Evolutionary conservation across 2,329 filamentous ascomycete species (phyloP).

Genomic region (Xylaria sp.): DNA sequence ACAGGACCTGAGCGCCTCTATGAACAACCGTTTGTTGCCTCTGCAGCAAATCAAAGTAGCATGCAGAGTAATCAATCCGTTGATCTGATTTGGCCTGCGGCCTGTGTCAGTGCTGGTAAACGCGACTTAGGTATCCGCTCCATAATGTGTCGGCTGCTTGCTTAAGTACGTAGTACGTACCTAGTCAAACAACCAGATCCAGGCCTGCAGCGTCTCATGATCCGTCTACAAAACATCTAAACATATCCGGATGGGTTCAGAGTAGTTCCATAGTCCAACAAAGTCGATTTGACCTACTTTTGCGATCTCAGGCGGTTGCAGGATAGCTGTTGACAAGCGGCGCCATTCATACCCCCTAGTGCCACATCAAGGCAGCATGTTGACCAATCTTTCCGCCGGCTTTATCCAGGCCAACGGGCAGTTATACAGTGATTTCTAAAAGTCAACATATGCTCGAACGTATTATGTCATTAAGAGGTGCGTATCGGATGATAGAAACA

Average conservation of each 20-base stretch:
- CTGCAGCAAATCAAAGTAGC: neutral
- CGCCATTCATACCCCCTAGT: too few relatives aligned
- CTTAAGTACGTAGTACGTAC: slow-evolving; percentile 6
- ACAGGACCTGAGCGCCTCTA: neutral
- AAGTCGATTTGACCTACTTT: too few relatives aligned
- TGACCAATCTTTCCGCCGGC: too few relatives aligned
- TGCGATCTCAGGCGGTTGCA: too few relatives aligned
- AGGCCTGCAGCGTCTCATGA: neutral
- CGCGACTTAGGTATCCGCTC: too few relatives aligned
- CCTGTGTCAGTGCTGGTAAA: neutral
- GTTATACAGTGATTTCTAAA: too few relatives aligned
- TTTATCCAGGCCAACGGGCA: too few relatives aligned
- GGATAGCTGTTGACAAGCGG: neutral
- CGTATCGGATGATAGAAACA: too few relatives aligned
- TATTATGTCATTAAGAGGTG: too few relatives aligned
- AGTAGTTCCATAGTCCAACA: too few relatives aligned
- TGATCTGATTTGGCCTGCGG: neutral
- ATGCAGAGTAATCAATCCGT: neutral
- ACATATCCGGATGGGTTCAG: neutral
- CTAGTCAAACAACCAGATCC: neutral
- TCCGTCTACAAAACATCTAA: neutral
- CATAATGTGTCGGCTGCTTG: neutral
- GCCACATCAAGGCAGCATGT: too few relatives aligned
- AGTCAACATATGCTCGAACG: too few relatives aligned
- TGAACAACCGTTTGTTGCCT: neutral